Conservation (phyloP, 495 filamentous ascomycete genomes). For the Penicillium simplicissimum region DNA sequence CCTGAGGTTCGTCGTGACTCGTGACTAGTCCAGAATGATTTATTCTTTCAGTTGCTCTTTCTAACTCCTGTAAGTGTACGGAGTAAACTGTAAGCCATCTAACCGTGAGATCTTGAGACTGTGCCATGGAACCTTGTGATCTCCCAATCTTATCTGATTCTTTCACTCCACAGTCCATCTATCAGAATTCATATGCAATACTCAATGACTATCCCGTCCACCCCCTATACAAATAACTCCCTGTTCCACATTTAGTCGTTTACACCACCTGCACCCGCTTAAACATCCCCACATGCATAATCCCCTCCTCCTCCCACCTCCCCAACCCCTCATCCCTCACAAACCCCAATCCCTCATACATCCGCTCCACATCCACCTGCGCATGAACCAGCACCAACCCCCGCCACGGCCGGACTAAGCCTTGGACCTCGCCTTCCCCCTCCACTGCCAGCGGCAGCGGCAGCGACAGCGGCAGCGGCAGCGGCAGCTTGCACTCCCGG, state of each 20-base stretch:
- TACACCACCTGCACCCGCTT: constrained; percentile 31
- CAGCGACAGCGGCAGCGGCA: too few relatives aligned
- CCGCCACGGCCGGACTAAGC: constrained; percentile 56
- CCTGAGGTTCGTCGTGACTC: constrained; percentile 2
- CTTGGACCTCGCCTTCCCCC: too few relatives aligned
- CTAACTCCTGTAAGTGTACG: not conserved
- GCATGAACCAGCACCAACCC: constrained; percentile 76
- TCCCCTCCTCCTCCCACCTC: constrained; percentile 79
- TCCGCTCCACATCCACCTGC: constrained; percentile 58
- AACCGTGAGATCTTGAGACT: too few relatives aligned
- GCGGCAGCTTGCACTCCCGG: not conserved
- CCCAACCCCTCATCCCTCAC: constrained; percentile 68
- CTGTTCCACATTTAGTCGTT: not conserved
- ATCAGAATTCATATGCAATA: too few relatives aligned
- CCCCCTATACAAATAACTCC: not conserved
- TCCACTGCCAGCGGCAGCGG: too few relatives aligned
- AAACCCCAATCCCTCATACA: constrained; percentile 71
- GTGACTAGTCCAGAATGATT: not conserved
- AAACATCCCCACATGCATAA: constrained; percentile 83
- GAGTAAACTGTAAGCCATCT: not conserved
- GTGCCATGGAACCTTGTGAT: too few relatives aligned
- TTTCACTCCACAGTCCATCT: too few relatives aligned
- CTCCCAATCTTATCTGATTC: not conserved
- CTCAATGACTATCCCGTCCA: not conserved
- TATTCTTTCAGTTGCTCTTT: constrained; percentile 3